These are phyloP conservation scores for Boletus fagicola DNA, from an alignment of 768 basidiomycete genomes.

Conservation along the genomic window DNA sequence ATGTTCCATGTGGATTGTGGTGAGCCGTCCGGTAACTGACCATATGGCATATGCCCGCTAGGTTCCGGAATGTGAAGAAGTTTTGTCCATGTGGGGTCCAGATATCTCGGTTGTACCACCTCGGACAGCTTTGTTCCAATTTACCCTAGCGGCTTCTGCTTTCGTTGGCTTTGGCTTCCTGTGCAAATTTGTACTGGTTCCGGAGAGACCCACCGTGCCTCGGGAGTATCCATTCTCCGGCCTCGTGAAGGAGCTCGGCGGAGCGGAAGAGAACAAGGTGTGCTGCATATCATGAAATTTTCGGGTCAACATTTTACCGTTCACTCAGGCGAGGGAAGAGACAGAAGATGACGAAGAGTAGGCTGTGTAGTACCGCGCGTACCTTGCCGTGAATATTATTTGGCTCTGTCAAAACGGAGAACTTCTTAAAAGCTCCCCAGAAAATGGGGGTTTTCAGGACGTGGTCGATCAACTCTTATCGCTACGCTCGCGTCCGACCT, in stretches of 20 bases:
- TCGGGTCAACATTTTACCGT: constrained; percentile 5
- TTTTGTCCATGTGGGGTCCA: constrained; percentile 86
- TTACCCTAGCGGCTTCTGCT: constrained; percentile 56
- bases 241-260: constrained; percentile 74
- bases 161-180: constrained; percentile 64
- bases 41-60: constrained; percentile 31
- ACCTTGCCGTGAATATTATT: constrained; percentile 1
- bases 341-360: constrained; percentile 33
- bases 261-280: constrained; percentile 77
- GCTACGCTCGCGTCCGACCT: neutral
- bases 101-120: constrained; percentile 66
- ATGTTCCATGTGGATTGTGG: constrained; percentile 1
- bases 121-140: constrained; percentile 59
- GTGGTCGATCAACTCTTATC: neutral
- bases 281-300: constrained; percentile 14
- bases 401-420: constrained; percentile 1
- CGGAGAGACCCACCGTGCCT: constrained; percentile 62
- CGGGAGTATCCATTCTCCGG: constrained; percentile 79
- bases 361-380: constrained; percentile 16
- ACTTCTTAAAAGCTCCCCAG: neutral
- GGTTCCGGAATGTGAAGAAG: constrained; percentile 80
- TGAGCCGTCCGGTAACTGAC: constrained; percentile 13
- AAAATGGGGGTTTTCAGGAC: constrained; percentile 6
- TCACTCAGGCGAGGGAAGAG: constrained; percentile 38
- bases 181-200: constrained; percentile 53